phyloP scores from a whole-genome alignment of 148 eudicot genomes.

The Rhododendron vialii region DNA sequence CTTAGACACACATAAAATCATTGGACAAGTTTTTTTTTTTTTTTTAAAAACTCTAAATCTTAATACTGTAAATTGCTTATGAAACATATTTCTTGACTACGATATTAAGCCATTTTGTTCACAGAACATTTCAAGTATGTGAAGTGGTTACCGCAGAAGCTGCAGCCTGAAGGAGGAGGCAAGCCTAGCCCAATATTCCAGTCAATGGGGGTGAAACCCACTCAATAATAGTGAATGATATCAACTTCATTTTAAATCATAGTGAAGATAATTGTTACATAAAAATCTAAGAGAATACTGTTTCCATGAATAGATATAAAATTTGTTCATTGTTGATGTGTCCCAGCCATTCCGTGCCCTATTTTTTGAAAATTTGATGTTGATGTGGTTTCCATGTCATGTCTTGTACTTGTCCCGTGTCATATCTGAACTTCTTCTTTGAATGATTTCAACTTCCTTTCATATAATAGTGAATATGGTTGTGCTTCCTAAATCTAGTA shows the following conservation, averaged over 20 bases:
- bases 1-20: not conserved
- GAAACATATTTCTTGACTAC: not conserved
- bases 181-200: not conserved
- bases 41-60: not conserved
- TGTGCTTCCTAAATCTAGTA: not conserved
- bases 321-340: not conserved
- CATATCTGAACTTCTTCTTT: not conserved
- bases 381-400: not conserved
- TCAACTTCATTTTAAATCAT: no score
- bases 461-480: not conserved
- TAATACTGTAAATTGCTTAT: not conserved
- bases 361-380: not conserved
- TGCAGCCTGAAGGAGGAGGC: not conserved
- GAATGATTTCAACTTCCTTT: not conserved
- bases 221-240: not conserved
- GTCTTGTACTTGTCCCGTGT: not conserved
- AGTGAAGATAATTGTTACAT: no score
- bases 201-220: not conserved
- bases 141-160: not conserved
- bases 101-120: not conserved
- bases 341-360: not conserved
- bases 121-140: not conserved
- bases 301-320: not conserved
- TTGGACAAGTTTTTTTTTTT: not conserved
- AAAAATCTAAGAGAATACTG: not conserved